These are phyloP conservation scores for Echium plantagineum DNA, from an alignment of 257 asterid genomes.

Conservation along the genomic window DNA sequence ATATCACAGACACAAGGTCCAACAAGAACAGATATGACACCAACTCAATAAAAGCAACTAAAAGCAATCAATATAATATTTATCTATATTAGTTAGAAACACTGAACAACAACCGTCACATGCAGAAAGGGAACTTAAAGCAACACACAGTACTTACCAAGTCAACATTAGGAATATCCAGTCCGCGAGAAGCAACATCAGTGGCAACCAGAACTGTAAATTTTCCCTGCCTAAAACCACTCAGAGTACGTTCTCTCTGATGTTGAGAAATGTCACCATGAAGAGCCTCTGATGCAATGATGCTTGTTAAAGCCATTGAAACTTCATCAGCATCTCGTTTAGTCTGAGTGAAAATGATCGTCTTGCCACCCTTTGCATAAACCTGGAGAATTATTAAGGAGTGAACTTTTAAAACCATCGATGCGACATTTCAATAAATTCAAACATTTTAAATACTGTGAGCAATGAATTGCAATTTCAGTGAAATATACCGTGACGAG, in stretches of 20 bases:
- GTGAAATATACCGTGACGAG: conserved; percentile 53
- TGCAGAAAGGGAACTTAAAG: background rate
- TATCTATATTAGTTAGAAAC: background rate
- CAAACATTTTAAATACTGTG: background rate
- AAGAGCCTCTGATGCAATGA: conserved; percentile 86
- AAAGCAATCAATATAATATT: background rate
- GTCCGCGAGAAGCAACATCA: conserved; percentile 95
- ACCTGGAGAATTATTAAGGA: conserved; percentile 29
- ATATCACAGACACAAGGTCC: background rate
- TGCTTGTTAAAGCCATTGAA: conserved; percentile 58
- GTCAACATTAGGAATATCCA: conserved; percentile 91
- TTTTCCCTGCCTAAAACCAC: conserved; percentile 89
- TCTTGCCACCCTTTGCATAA: conserved; percentile 86
- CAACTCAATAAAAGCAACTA: background rate
- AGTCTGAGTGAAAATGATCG: conserved; percentile 87
- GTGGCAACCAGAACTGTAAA: conserved; percentile 95
- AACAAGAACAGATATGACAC: background rate
- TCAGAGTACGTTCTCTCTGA: conserved; percentile 90
- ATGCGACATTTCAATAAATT: background rate
- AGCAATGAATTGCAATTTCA: background rate
- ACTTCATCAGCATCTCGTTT: conserved; percentile 96
- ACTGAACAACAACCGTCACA: background rate
- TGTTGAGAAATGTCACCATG: conserved; percentile 98
- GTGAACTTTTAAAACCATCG: background rate
- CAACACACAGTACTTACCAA: conserved; percentile 44